Evolutionary conservation across 2,329 filamentous ascomycete species (phyloP).

Genomic region (Emericellopsis cladophorae): DNA sequence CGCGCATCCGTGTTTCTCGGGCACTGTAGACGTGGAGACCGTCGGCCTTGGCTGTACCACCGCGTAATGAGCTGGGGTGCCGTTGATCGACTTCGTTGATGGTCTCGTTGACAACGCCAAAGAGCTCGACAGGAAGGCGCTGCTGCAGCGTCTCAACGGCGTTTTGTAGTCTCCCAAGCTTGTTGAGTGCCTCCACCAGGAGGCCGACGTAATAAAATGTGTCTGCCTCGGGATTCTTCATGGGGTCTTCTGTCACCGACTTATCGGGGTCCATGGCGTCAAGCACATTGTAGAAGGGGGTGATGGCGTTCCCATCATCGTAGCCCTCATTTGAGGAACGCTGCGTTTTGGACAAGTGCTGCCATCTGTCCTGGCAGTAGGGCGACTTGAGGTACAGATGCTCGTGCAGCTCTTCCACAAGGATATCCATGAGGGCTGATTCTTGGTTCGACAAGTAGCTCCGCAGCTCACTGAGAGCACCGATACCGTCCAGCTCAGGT

Average conservation of each 20-base stretch:
- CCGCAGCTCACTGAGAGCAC: conserved; percentile 73
- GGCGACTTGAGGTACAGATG: conserved; percentile 96
- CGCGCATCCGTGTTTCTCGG: conserved; percentile 63
- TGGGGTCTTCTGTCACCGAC: conserved; percentile 68
- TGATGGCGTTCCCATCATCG: conserved; percentile 27
- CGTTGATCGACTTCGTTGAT: conserved; percentile 88
- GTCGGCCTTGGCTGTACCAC: conserved; percentile 36
- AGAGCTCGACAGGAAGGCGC: conserved; percentile 83
- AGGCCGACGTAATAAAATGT: conserved; percentile 89
- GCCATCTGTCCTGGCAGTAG: conserved; percentile 95
- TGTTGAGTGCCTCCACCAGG: conserved; percentile 80
- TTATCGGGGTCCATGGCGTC: conserved; percentile 48
- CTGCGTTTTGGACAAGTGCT: conserved; percentile 60
- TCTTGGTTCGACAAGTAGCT: conserved; percentile 91
- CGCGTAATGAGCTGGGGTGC: conserved; percentile 69
- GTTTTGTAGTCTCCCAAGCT: conserved; percentile 71
- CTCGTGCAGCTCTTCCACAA: conserved; percentile 95
- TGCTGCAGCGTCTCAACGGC: conserved; percentile 89
- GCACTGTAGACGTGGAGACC: conserved; percentile 51
- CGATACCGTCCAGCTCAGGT: conserved; percentile 84
- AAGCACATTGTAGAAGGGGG: conserved; percentile 46
- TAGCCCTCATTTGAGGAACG: conserved; percentile 31
- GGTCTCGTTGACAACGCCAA: conserved; percentile 86
- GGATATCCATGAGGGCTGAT: conserved; percentile 77
- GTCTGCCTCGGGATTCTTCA: conserved; percentile 87